Evolutionary conservation across 805 yeast species (phyloP).

Genomic region (Candida coquimbonensis): DNA sequence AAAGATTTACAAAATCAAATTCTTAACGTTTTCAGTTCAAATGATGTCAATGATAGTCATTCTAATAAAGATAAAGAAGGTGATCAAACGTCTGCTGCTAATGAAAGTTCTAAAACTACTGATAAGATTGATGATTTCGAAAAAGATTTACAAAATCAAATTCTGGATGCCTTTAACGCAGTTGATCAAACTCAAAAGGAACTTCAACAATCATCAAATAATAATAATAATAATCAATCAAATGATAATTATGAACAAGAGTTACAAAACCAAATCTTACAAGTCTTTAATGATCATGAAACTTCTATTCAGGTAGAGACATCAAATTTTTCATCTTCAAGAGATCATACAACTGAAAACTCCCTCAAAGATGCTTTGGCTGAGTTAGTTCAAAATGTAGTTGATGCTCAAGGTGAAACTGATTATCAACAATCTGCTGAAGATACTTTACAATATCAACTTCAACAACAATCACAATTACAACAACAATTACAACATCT

Average conservation of each 20-base stretch:
- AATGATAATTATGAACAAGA: conserved; percentile 14
- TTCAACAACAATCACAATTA: conserved; percentile 3
- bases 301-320: too few species aligned
- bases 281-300: conserved; percentile 4
- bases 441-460: conserved; percentile 1
- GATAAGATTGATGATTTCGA: conserved; percentile 4
- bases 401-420: conserved; percentile 28
- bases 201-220: not conserved
- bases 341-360: too few species aligned
- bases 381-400: conserved; percentile 50
- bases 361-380: conserved; percentile 44
- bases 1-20: conserved; percentile 20
- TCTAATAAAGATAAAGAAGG: too few species aligned
- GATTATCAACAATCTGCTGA: conserved; percentile 2
- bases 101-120: too few species aligned
- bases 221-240: not conserved
- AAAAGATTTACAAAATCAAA: not conserved
- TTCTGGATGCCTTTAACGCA: not conserved
- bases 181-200: not conserved
- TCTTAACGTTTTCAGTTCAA: conserved; percentile 14
- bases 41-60: conserved; percentile 2
- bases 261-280: conserved; percentile 12
- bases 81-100: too few species aligned
- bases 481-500: conserved; percentile 1
- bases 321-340: too few species aligned